Evolutionary conservation across 106 monocot species (phyloP), one percentile per base, ranked within the genome.

Genomic region (Dendrobium officinale): DNA sequence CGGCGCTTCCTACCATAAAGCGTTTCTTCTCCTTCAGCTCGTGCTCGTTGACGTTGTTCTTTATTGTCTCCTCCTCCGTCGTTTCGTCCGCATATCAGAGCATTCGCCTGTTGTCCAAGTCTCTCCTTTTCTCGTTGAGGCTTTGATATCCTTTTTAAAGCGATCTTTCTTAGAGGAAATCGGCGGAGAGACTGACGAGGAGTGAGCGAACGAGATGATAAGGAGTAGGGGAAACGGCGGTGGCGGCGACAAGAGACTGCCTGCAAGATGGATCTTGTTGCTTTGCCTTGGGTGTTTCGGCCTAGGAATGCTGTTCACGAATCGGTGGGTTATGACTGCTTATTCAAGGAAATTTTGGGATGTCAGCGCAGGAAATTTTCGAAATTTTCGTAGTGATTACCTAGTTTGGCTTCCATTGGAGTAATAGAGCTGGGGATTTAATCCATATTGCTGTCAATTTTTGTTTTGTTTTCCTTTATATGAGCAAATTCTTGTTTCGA

Each of bases 261-360:
- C 83, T 19, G 27, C 72, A 33, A 80, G 82, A 82, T 90, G 87
- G 92, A 86, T 89, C 41, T 20, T 84, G 5, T 9, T 88, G 15
- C 72, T 90, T 18, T 92, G 89, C 74, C 22, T 70, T 48, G 81
- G 74, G 42, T 82, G 89, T 86, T 92, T 92, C 78, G 77, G 78
- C 48, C 82, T 92, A 41, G 92, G 92, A 22, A 80, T 88, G 90
- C 79, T 90, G 68, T 92, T 88, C 81, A 82, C 88, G 1, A 72
- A 90, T 55, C 85, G 86, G 92, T 92, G n/a, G 41, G 43, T 74
- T 22, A 74, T 74, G 27, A 42, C 18, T 40, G 11, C 37, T 6
- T 15, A 72, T 37, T 13, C 66, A 66, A 4, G 10, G 61, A 9
- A 61, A 61, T 61, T 61, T 5, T 61, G 61, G 18, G 5, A n/a